Base-by-base conservation (phyloP, 352 stramenopile species). In the Phytophthora hybrid region DNA sequence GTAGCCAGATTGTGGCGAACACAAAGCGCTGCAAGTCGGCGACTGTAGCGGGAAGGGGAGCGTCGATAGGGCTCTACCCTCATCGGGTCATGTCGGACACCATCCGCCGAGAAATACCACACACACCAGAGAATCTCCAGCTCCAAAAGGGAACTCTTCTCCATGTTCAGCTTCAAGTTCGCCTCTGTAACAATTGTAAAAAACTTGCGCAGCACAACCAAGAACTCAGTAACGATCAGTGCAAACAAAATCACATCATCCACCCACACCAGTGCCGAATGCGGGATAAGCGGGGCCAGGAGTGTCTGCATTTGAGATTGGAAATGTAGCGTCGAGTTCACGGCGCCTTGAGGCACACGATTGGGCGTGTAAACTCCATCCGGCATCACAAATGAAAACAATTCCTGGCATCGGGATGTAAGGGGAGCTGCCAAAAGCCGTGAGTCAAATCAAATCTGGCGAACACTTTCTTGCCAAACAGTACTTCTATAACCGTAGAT, bases 231-330 rank as follows among this genome's bases (percentile, higher is more conserved):
- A 13, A 49, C 18, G 5, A 16, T 49, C 6, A 14, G 41, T 9
- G 41, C 41, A 13, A 68, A 82, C 5, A 82, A 10, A 11, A 77
- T 63, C 2, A 74, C 63, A 53, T 81, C 74, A 53, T 79, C 46
- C n/a, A 32, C 69, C 64, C 74, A 81, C 7, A 79, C 66, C 0
- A 79, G 18, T 0, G 54, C 52, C 2, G 44, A 52, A 8, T 76
- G 54, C 1, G 63, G 56, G 5, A 82, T 51, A 1, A 74, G 34
- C 0, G 32, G 46, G 6, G 46, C 46, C 14, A 77, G 34, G n/a
- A 32, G 51, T 5, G 31, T 26, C n/a, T 41, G 37, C 41, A 51
- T 16, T 23, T 51, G 41, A 16, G 13, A 9, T 6, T 51, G 41
- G 41, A 23, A 51, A n/a, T 66, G 39, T 1, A 71, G 29, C 2